Conservation (phyloP, 2,329 filamentous ascomycete species). For the Hypoxylon rubiginosum region DNA sequence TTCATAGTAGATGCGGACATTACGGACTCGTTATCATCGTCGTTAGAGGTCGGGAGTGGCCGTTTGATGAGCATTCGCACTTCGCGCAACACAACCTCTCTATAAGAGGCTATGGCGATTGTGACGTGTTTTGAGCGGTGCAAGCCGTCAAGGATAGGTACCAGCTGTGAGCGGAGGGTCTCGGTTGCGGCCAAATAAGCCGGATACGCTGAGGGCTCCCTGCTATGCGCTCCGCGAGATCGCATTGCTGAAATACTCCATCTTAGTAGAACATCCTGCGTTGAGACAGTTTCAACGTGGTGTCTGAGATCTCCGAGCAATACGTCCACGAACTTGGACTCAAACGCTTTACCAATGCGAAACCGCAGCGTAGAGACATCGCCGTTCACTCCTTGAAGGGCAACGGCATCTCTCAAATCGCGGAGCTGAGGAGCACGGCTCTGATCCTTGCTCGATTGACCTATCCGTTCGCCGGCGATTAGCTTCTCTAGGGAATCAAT, state of each 20-base stretch:
- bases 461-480: slow-evolving; percentile 77
- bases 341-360: slow-evolving; percentile 89
- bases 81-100: slow-evolving; percentile 86
- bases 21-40: slow-evolving; percentile 93
- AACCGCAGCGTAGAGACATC: slow-evolving; percentile 82
- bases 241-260: slow-evolving; percentile 86
- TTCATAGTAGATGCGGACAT: slow-evolving; percentile 84
- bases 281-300: slow-evolving; percentile 82
- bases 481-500: slow-evolving; percentile 85
- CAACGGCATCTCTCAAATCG: slow-evolving; percentile 82
- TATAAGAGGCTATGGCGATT: slow-evolving; percentile 84
- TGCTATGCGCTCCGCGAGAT: slow-evolving; percentile 74
- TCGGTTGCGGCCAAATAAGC: slow-evolving; percentile 82
- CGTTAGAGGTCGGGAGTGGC: slow-evolving; percentile 90
- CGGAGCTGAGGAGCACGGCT: slow-evolving; percentile 60
- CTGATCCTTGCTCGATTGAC: slow-evolving; percentile 44
- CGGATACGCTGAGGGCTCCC: slow-evolving; percentile 78
- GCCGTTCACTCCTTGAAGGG: slow-evolving; percentile 82
- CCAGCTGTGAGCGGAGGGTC: slow-evolving; percentile 77
- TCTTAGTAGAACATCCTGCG: slow-evolving; percentile 80
- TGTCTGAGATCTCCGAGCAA: slow-evolving; percentile 83
- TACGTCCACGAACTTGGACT: slow-evolving; percentile 81
- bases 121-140: slow-evolving; percentile 84
- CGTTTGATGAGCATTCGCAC: slow-evolving; percentile 86
- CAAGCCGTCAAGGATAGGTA: slow-evolving; percentile 81